These are phyloP conservation scores for Baorangia bicolor DNA, from an alignment of 768 basidiomycete genomes.

Conservation along the genomic window DNA sequence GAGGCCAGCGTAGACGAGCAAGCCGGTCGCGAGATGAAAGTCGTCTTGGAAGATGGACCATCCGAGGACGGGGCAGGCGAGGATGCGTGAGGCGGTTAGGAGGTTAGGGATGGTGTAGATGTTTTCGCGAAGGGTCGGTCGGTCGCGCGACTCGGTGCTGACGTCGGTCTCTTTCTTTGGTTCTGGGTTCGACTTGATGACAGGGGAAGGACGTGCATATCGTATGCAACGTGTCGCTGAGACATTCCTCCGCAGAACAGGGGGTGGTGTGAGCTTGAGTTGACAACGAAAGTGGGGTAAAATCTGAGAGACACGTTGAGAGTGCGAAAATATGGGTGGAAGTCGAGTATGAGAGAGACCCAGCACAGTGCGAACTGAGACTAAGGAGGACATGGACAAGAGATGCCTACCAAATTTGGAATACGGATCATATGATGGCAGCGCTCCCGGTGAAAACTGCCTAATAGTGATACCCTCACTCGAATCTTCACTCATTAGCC, in stretches of 20 bases:
- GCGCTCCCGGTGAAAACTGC: no score
- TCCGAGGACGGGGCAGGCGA: constrained; percentile 88
- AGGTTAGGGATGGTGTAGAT: constrained; percentile 94
- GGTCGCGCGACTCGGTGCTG: constrained; percentile 14
- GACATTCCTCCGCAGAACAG: constrained; percentile 9
- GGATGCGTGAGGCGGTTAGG: constrained; percentile 83
- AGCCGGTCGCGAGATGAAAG: constrained; percentile 73
- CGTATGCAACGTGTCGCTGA: constrained; percentile 8
- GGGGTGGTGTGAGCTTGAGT: neutral
- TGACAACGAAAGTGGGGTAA: neutral
- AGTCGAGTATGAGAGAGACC: constrained; percentile 10
- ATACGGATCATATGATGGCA: no score
- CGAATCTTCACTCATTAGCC: no score
- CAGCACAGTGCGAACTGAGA: neutral
- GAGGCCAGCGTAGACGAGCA: constrained; percentile 89
- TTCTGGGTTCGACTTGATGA: neutral
- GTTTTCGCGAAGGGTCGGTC: constrained; percentile 63
- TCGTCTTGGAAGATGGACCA: constrained; percentile 84
- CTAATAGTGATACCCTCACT: no score
- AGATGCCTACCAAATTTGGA: constrained; percentile 6
- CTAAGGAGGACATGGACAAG: constrained; percentile 14
- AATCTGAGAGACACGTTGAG: neutral
- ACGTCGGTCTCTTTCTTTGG: constrained; percentile 5
- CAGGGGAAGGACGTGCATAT: constrained; percentile 13
- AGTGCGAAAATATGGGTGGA: neutral